Evolutionary conservation across 176 grass and related monocot species (phyloP).

Genomic region (Avena eriantha): DNA sequence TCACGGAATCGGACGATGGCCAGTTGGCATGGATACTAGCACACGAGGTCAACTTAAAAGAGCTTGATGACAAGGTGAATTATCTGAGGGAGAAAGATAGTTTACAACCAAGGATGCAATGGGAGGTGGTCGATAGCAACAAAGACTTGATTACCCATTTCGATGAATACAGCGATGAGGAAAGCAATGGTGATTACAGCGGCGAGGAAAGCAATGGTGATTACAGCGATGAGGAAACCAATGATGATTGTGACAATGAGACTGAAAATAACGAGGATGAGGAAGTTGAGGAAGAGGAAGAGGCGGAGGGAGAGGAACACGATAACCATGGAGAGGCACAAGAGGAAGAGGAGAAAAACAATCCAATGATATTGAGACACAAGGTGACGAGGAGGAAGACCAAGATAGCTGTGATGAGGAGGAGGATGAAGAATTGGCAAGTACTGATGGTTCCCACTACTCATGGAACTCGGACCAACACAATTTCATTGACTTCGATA

Average conservation of each 20-base stretch:
- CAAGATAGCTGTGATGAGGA: not conserved
- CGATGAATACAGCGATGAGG: not conserved
- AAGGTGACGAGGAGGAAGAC: not conserved
- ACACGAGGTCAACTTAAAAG: not conserved
- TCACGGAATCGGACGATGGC: not conserved
- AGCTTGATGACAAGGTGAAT: not conserved
- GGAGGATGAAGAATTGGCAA: not conserved
- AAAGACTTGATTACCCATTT: not conserved
- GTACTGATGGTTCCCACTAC: not conserved
- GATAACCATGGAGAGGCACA: not conserved
- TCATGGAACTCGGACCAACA: not conserved
- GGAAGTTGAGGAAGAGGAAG: not conserved
- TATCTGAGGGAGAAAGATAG: not conserved
- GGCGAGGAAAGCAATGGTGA: not conserved
- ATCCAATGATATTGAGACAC: not conserved
- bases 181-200: not conserved
- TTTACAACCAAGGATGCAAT: not conserved
- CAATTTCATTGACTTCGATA: conserved; percentile 3
- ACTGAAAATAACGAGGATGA: not conserved
- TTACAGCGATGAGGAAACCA: not conserved
- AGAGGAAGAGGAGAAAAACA: not conserved
- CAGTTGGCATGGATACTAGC: not conserved
- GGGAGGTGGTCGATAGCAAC: not conserved
- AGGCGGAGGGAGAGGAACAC: too few relatives aligned
- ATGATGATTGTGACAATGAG: not conserved